Conservation (phyloP, 192 early-diverging fungal species). For the Podila clonocystis region DNA sequence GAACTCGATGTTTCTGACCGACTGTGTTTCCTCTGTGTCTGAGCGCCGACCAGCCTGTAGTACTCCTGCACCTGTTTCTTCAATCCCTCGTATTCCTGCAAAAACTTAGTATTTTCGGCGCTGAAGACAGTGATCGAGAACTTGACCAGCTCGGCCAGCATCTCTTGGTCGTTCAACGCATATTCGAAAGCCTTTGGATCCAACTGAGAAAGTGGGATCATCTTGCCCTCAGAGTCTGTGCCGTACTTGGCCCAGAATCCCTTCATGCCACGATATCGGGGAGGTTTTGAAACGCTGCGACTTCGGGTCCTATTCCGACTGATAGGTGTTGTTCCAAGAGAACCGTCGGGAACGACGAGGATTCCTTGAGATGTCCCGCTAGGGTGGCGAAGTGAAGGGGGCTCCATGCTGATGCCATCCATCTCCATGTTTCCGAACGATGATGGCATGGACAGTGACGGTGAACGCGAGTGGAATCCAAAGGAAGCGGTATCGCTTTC, state of each 20-base stretch:
- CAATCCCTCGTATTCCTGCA: conserved; percentile 50
- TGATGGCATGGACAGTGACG: conserved; percentile 10
- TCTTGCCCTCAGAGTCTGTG: conserved; percentile 27
- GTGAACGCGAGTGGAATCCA: neutral
- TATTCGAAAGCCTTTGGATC: conserved; percentile 49
- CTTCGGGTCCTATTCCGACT: neutral
- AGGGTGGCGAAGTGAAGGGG: neutral
- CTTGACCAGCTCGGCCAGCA: conserved; percentile 26
- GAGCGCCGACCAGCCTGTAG: conserved; percentile 8
- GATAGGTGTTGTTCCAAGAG: neutral
- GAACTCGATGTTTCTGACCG: neutral
- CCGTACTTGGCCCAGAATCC: conserved; percentile 44
- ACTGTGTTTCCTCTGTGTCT: neutral
- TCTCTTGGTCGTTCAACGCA: conserved; percentile 33
- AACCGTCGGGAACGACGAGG: neutral
- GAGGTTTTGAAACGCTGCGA: neutral
- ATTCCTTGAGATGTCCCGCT: conserved; percentile 7
- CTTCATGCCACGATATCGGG: conserved; percentile 28
- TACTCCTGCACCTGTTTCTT: conserved; percentile 40
- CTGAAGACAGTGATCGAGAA: conserved; percentile 47
- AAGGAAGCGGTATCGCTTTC: conserved; percentile 27
- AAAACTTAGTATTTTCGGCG: conserved; percentile 39
- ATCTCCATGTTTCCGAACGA: neutral
- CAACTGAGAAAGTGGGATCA: conserved; percentile 32
- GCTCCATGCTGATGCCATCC: conserved; percentile 6